These are phyloP conservation scores for Ascoidea asiatica DNA, from an alignment of 805 yeast genomes.

Conservation along the genomic window DNA sequence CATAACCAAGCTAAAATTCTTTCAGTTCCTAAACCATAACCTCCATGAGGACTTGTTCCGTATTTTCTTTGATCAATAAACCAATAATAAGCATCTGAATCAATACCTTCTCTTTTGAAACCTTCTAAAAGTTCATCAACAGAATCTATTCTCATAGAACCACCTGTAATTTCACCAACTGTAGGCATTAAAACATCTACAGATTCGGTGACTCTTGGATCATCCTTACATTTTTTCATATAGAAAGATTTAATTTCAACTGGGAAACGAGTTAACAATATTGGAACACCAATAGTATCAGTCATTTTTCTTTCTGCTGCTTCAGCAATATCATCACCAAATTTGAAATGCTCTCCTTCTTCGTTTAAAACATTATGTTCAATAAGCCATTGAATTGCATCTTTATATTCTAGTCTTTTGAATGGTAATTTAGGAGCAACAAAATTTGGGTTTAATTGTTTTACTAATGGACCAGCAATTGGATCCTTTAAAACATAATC, in stretches of 20 bases:
- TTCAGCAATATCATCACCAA: constrained; percentile 98
- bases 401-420: constrained; percentile 79
- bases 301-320: constrained; percentile 99
- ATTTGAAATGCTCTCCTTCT: constrained; percentile 83
- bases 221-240: constrained; percentile 88
- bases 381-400: constrained; percentile 92
- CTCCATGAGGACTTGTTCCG: constrained; percentile 98
- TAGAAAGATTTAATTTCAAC: constrained; percentile 94
- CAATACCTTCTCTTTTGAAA: constrained; percentile 84
- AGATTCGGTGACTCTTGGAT: constrained; percentile 90
- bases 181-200: constrained; percentile 98
- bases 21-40: constrained; percentile 97
- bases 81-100: constrained; percentile 84
- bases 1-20: constrained; percentile 97
- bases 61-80: constrained; percentile 89
- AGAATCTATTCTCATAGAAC: constrained; percentile 91
- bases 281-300: constrained; percentile 86
- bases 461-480: constrained; percentile 76
- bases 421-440: constrained; percentile 76
- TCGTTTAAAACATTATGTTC: constrained; percentile 91
- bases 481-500: constrained; percentile 79
- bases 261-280: constrained; percentile 88
- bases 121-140: constrained; percentile 78
- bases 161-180: constrained; percentile 98
- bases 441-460: constrained; percentile 88